A percentile compares a stretch with the other conserved stretches of the same genome.
These are phyloP conservation scores for Tylopilus orsonianus DNA, from an alignment of 1,284 basidiomycete species.

Conservation along the genomic window DNA sequence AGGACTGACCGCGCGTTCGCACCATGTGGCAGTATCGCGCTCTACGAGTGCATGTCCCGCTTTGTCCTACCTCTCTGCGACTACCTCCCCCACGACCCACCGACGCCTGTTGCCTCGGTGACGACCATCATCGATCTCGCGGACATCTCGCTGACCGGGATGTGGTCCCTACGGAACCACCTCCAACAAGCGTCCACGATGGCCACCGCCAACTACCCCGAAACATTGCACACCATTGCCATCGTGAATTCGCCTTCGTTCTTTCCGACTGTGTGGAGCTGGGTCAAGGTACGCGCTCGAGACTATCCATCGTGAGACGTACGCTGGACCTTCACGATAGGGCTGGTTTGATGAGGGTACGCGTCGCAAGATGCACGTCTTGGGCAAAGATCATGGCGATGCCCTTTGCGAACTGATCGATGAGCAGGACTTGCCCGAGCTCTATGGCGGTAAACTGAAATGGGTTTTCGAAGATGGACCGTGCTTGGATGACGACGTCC, in stretches of 20 bases:
- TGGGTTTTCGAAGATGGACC: constrained; percentile 68
- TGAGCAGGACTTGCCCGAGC: constrained; percentile 54
- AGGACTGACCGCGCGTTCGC: too few relatives aligned
- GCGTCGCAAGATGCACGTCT: constrained; percentile 66
- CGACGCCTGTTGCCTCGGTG: constrained; percentile 60
- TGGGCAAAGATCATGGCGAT: constrained; percentile 55
- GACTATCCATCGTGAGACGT: too few relatives aligned
- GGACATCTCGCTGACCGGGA: constrained; percentile 54
- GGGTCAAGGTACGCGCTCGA: constrained; percentile 67
- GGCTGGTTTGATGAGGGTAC: constrained; percentile 79
- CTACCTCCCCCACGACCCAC: constrained; percentile 55
- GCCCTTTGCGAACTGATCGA: constrained; percentile 55
- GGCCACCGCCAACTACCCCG: constrained; percentile 78
- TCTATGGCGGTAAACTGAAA: constrained; percentile 68
- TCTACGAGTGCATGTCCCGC: constrained; percentile 66
- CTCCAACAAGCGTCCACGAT: constrained; percentile 72
- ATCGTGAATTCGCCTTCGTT: constrained; percentile 76
- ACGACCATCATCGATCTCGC: constrained; percentile 75
- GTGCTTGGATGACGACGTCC: constrained; percentile 48
- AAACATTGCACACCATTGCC: constrained; percentile 63
- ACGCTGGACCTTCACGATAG: constrained; percentile 35
- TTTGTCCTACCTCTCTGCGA: constrained; percentile 67
- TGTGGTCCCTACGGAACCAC: constrained; percentile 69
- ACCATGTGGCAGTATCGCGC: constrained; percentile 47
- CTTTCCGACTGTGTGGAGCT: constrained; percentile 76